Evolutionary conservation across 2,329 filamentous ascomycete genomes (phyloP).

Genomic region (Pyrenochaeta sp.): DNA sequence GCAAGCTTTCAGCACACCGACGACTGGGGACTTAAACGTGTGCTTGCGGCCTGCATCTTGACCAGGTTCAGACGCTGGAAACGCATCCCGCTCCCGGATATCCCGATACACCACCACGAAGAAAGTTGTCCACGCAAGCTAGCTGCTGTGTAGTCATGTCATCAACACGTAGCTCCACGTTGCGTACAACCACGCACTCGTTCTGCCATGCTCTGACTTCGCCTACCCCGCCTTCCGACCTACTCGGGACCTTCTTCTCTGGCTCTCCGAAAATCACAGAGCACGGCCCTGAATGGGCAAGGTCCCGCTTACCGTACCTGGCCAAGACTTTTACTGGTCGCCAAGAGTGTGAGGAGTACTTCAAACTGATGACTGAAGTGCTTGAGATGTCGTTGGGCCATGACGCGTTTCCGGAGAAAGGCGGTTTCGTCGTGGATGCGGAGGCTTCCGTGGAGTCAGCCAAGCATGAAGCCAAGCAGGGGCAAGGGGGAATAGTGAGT

Average conservation of each 20-base stretch:
- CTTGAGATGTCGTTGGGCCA: constrained; percentile 42
- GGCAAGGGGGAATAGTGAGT: constrained; percentile 41
- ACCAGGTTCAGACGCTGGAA: no score
- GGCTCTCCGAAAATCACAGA: constrained; percentile 48
- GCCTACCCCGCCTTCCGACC: constrained; percentile 29
- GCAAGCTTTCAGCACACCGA: not conserved
- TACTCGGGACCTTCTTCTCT: constrained; percentile 39
- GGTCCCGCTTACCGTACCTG: constrained; percentile 48
- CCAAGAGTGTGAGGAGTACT: constrained; percentile 50
- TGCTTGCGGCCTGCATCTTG: constrained; percentile 12
- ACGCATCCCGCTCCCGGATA: constrained; percentile 1
- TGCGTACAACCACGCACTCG: constrained; percentile 31
- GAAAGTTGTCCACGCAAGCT: not conserved
- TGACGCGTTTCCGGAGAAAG: constrained; percentile 43
- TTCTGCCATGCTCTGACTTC: constrained; percentile 42
- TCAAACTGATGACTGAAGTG: constrained; percentile 41
- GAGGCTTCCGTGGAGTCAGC: constrained; percentile 13
- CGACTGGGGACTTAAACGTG: not conserved
- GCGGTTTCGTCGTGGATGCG: constrained; percentile 48
- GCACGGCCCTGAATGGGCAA: constrained; percentile 51
- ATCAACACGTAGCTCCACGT: constrained; percentile 17
- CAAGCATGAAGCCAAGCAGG: not conserved
- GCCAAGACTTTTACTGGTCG: constrained; percentile 45
- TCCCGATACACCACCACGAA: constrained; percentile 2
- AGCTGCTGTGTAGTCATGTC: constrained; percentile 18